Evolutionary conservation across 371 early-diverging fungal genomes (phyloP).

Genomic region (Smittium mucronatum): DNA sequence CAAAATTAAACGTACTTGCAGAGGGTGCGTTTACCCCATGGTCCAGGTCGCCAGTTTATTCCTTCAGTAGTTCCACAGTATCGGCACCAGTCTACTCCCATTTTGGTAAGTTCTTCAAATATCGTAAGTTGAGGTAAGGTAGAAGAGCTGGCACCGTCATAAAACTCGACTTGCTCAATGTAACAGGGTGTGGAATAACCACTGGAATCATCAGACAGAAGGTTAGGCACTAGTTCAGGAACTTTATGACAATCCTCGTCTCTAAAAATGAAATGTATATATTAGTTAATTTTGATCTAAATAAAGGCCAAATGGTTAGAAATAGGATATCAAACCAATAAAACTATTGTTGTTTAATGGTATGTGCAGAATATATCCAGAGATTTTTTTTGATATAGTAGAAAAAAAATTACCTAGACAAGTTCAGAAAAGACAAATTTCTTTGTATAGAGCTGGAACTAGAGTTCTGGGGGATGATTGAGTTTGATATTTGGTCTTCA

Average conservation of each 20-base stretch:
- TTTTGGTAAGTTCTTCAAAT: conserved; percentile 29
- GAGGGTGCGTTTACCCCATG: conserved; percentile 86
- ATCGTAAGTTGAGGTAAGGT: not conserved
- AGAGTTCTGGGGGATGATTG: not conserved
- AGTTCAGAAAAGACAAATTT: not conserved
- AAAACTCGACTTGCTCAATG: not conserved
- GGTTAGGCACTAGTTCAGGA: not conserved
- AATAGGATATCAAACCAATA: no score
- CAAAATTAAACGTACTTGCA: conserved; percentile 49
- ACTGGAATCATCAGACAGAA: not conserved
- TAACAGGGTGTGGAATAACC: not conserved
- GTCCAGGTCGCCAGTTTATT: conserved; percentile 86
- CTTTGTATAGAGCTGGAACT: not conserved
- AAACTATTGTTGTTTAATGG: no score
- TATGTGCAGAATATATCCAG: no score
- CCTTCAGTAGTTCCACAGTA: conserved; percentile 88
- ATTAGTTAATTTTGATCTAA: no score
- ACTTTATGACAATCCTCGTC: not conserved
- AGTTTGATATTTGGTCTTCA: not conserved
- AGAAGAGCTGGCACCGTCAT: not conserved
- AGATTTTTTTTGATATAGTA: no score
- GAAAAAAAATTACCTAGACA: not conserved
- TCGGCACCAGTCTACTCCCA: conserved; percentile 66
- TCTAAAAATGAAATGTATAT: no score
- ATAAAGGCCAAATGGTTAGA: no score